Percentiles rank a stretch among this genome's conserved stretches.
Evolutionary conservation across 2,329 filamentous ascomycete genomes (phyloP).

Genomic region (Pseudocercospora fuligena): DNA sequence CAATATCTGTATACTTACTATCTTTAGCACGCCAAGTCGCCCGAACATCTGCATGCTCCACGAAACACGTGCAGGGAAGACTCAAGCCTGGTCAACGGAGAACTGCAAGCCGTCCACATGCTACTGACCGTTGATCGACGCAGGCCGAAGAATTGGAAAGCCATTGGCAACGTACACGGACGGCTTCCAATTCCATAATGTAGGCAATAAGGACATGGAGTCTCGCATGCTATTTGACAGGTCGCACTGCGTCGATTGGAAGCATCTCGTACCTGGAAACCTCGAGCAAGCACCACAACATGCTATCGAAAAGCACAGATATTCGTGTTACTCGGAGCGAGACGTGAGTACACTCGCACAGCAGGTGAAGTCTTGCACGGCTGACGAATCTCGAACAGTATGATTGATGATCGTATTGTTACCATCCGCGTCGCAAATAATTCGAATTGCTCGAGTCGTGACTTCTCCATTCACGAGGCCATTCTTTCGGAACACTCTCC

Average conservation of each 20-base stretch:
- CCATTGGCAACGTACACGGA: background rate
- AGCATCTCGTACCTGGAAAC: background rate
- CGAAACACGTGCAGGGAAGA: constrained; percentile 21
- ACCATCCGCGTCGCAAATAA: constrained; percentile 17
- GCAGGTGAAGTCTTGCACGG: background rate
- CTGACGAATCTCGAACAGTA: constrained; percentile 16
- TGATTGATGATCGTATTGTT: constrained; percentile 28
- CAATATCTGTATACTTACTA: background rate
- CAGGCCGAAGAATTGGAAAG: background rate
- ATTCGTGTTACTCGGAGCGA: constrained; percentile 21
- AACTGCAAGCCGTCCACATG: background rate
- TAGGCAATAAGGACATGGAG: background rate
- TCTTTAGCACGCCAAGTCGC: constrained; percentile 10
- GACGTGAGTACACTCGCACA: constrained; percentile 9
- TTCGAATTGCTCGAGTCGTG: background rate
- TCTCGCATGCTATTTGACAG: background rate
- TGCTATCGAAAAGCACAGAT: constrained; percentile 16
- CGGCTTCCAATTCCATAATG: background rate
- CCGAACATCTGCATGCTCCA: constrained; percentile 5
- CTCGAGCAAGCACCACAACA: background rate
- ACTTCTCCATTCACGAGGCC: constrained; percentile 29
- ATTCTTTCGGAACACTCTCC: constrained; percentile 23
- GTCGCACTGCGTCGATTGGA: background rate
- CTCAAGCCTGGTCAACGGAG: background rate
- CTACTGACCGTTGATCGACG: background rate